Evolutionary conservation across 345 rosid genomes (phyloP).

Genomic region (Eucalyptus sp.): DNA sequence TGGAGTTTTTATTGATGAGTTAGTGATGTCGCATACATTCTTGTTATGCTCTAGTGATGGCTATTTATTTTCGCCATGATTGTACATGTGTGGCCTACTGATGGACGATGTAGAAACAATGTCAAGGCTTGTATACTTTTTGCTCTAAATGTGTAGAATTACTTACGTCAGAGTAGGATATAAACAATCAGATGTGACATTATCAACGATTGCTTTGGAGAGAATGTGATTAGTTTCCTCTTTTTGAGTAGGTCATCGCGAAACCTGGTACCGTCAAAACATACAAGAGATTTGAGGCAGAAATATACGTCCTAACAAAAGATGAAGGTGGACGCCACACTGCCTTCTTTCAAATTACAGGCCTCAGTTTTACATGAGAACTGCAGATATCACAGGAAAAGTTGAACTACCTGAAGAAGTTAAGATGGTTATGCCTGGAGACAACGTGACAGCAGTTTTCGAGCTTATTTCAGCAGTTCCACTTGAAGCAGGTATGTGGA

Average conservation of each 20-base stretch:
- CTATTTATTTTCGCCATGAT: neutral
- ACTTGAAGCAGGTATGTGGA: conserved; percentile 53
- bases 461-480: conserved; percentile 75
- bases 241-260: conserved; percentile 71
- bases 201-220: neutral
- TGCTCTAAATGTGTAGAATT: neutral
- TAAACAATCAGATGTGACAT: neutral
- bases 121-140: neutral
- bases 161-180: neutral
- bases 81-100: neutral
- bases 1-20: neutral
- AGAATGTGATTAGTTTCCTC: neutral
- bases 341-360: conserved; percentile 78
- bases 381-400: conserved; percentile 88
- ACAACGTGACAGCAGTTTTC: conserved; percentile 75
- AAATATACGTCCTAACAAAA: conserved; percentile 90
- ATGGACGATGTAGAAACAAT: neutral
- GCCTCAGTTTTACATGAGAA: conserved; percentile 92
- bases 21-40: neutral
- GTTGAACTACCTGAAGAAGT: conserved; percentile 71
- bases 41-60: neutral
- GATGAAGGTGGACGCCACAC: conserved; percentile 99
- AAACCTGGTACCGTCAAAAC: conserved; percentile 89
- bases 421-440: conserved; percentile 98
- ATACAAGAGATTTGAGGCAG: conserved; percentile 84